phyloP scores from a whole-genome alignment of 106 monocot genomes.

The Allium cepa region DNA sequence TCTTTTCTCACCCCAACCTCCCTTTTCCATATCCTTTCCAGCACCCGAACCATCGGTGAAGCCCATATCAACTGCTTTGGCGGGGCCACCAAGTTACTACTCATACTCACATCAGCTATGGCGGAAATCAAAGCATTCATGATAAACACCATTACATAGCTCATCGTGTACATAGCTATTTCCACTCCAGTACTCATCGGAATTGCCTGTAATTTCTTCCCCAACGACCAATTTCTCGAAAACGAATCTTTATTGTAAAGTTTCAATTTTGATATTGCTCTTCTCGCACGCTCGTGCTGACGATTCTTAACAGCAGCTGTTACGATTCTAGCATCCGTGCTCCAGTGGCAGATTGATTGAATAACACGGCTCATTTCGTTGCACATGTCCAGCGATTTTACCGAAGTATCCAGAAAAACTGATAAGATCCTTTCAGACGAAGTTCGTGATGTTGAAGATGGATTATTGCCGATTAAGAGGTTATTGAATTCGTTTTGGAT shows the following conservation, averaged over 20 bases:
- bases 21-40: slow-evolving; percentile 54
- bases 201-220: slow-evolving; percentile 12
- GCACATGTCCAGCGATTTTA: slow-evolving; percentile 65
- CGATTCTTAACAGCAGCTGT: slow-evolving; percentile 10
- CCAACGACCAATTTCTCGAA: slow-evolving; percentile 21
- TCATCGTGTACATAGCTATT: slow-evolving; percentile 54
- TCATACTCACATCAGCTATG: no score
- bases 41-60: slow-evolving; percentile 29
- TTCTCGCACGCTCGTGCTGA: slow-evolving; percentile 37
- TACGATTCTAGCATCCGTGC: slow-evolving; percentile 51
- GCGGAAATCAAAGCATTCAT: slow-evolving; percentile 30
- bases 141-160: slow-evolving; percentile 32
- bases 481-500: slow-evolving; percentile 25
- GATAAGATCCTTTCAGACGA: slow-evolving; percentile 36
- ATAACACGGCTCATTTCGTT: slow-evolving; percentile 46
- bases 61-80: slow-evolving; percentile 35
- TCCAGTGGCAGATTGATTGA: slow-evolving; percentile 31
- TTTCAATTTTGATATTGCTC: slow-evolving; percentile 46
- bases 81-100: no score
- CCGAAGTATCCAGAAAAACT: slow-evolving; percentile 26
- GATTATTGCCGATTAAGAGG: slow-evolving; percentile 2
- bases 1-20: slow-evolving; percentile 46
- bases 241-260: slow-evolving; percentile 36
- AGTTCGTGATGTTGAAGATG: slow-evolving; percentile 8
- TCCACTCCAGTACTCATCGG: slow-evolving; percentile 17